These are phyloP conservation scores for Lumnitzera racemosa DNA, from an alignment of 345 rosid species.

Conservation along the genomic window DNA sequence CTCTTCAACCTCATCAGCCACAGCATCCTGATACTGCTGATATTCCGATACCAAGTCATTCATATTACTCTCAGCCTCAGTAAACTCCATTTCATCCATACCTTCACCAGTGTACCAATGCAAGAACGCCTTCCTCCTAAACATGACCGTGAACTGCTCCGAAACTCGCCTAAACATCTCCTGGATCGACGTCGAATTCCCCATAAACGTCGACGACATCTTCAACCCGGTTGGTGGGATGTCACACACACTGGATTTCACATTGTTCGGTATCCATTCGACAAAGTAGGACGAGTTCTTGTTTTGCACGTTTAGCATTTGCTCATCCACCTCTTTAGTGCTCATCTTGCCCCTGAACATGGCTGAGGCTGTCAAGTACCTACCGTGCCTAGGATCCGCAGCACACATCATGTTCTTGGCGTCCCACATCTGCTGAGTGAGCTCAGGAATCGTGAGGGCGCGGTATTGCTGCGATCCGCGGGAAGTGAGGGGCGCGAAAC, in stretches of 20 bases:
- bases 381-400: conserved; percentile 80
- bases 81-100: conserved; percentile 96
- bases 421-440: conserved; percentile 87
- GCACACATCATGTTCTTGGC: conserved; percentile 85
- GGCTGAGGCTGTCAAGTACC: conserved; percentile 84
- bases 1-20: conserved; percentile 50
- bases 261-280: conserved; percentile 62
- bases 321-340: conserved; percentile 89
- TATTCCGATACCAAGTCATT: conserved; percentile 87
- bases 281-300: conserved; percentile 89
- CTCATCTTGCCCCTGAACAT: conserved; percentile 93
- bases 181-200: conserved; percentile 66
- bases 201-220: conserved; percentile 76
- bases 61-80: conserved; percentile 91
- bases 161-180: conserved; percentile 58
- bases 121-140: conserved; percentile 52
- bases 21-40: conserved; percentile 84
- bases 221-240: conserved; percentile 64
- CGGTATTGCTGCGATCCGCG: conserved; percentile 80
- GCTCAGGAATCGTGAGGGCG: conserved; percentile 72
- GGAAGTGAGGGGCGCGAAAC: conserved; percentile 73
- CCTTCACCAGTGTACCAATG: conserved; percentile 96
- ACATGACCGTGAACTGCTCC: conserved; percentile 56
- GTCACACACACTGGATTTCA: conserved; percentile 74
- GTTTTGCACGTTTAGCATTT: conserved; percentile 86